Evolutionary conservation across 2,329 filamentous ascomycete genomes (phyloP), one percentile per base, ranked within the genome.

Genomic region (Paecilomyces sp.): DNA sequence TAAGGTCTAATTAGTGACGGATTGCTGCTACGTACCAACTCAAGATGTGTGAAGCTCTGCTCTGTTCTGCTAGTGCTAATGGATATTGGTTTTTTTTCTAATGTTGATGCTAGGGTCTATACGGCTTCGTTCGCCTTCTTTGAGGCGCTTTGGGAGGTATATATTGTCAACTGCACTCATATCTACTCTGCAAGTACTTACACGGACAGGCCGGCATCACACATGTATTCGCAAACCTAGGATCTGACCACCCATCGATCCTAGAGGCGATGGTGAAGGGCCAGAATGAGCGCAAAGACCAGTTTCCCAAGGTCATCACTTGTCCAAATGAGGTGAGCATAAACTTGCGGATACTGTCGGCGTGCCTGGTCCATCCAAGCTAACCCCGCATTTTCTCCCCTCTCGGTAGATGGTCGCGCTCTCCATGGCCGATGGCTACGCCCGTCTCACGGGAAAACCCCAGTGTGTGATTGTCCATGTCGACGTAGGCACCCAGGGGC

Each of bases 81-180:
- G 18, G 15, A 9, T 47, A 15, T 47, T 15, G 5, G 7, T 6
- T 47, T 2, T 47, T 47, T 47, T 47, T n/a, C 41, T 56, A 41
- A 34, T 24, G 18, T 5, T 11, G 24, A 53, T 7, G 13, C 12
- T 28, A 73, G 73, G 73, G 68, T 68, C 33, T 82, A 92, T 71
- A 92, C 90, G 8, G 85, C 90, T 12, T 91, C 89, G 0, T 90
- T 87, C 68, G 90, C 89, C 72, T 92, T 93, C 74, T 92, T 93
- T 64, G 90, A 93, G 78, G 88, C 88, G 33, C 77, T 92, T 55
- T 91, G 87, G 86, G 88, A 91, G 74, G 83, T 84, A 70, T 82
- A 82, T 74, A 83, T n/a, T 13, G 15, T 5, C 12, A 8, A 8
- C 22, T 13, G 3, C 13, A 13, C 15, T n/a, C 28, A 28, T 9